phyloP scores from a whole-genome alignment of 2,329 filamentous ascomycete species.

The Aureobasidium sp. region DNA sequence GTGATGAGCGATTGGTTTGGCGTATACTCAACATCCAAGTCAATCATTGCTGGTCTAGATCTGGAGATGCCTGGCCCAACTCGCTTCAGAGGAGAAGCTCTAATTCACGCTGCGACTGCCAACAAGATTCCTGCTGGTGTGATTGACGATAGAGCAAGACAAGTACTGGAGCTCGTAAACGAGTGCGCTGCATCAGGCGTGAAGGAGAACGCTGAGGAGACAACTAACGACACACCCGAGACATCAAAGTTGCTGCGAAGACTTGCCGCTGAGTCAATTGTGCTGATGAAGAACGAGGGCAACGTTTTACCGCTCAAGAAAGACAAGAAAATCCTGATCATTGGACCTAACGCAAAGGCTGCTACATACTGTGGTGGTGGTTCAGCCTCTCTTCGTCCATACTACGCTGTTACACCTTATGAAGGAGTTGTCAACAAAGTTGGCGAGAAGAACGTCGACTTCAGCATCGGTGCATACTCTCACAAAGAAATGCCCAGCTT shows the following conservation, averaged over 20 bases:
- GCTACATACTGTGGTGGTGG: slow-evolving; percentile 41
- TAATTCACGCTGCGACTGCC: slow-evolving; percentile 28
- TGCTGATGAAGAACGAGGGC: slow-evolving; percentile 57
- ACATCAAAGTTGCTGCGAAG: slow-evolving; percentile 23
- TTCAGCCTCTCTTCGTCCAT: slow-evolving; percentile 25
- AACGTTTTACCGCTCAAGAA: slow-evolving; percentile 56
- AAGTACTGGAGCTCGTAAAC: slow-evolving; percentile 52
- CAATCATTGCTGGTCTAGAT: slow-evolving; percentile 67
- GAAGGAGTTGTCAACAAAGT: slow-evolving; percentile 23
- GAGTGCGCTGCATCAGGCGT: slow-evolving; percentile 19
- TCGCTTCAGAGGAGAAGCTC: slow-evolving; percentile 25
- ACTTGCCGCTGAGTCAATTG: slow-evolving; percentile 21
- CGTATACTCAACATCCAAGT: slow-evolving; percentile 58
- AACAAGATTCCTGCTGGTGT: slow-evolving; percentile 48
- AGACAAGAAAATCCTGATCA: slow-evolving; percentile 60
- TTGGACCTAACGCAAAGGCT: slow-evolving; percentile 66
- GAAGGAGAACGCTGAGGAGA: slow-evolving; percentile 22
- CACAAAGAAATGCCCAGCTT: slow-evolving; percentile 12
- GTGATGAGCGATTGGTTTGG: slow-evolving; percentile 63
- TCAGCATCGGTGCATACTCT: slow-evolving; percentile 17
- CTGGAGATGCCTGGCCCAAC: slow-evolving; percentile 62
- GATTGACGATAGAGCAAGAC: slow-evolving; percentile 52
- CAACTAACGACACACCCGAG: slow-evolving; percentile 23
- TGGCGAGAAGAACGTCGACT: slow-evolving; percentile 13
- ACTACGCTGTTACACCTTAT: slow-evolving; percentile 26